phyloP scores from a whole-genome alignment of 805 yeast genomes.

The Lachancea mirantina region DNA sequence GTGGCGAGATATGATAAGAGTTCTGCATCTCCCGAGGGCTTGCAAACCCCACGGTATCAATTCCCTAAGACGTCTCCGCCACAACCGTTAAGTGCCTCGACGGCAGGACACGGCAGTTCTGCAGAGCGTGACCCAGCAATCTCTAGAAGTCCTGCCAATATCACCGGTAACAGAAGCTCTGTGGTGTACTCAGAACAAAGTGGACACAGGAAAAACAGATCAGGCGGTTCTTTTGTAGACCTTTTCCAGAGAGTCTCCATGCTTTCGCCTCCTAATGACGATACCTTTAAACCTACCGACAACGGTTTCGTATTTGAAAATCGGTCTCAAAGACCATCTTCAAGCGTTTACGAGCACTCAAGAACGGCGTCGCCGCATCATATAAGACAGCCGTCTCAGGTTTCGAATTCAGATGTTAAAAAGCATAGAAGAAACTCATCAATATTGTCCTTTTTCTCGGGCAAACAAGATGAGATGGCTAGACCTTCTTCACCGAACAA shows the following conservation, averaged over 20 bases:
- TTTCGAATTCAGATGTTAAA: constrained; percentile 21
- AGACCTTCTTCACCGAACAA: constrained; percentile 14
- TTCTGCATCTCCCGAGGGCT: constrained; percentile 5
- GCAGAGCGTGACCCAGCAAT: constrained; percentile 1
- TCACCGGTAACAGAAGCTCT: constrained; percentile 15
- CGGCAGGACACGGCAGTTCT: neutral
- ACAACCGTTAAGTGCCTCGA: constrained; percentile 6
- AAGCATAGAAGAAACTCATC: constrained; percentile 57
- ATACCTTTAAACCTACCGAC: constrained; percentile 5
- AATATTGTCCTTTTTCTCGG: constrained; percentile 42
- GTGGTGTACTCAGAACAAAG: constrained; percentile 13
- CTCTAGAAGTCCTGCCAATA: constrained; percentile 3
- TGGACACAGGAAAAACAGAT: constrained; percentile 24
- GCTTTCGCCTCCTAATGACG: constrained; percentile 18
- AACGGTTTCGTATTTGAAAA: constrained; percentile 4
- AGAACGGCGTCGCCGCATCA: constrained; percentile 18
- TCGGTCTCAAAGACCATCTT: constrained; percentile 33
- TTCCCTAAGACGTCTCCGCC: constrained; percentile 9
- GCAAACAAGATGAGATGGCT: constrained; percentile 10
- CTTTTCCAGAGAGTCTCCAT: constrained; percentile 28
- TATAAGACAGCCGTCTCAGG: constrained; percentile 14
- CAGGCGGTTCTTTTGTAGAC: constrained; percentile 32
- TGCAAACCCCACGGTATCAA: constrained; percentile 5
- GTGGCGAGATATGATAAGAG: constrained; percentile 6
- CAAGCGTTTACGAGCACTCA: constrained; percentile 35